These are phyloP conservation scores for Skeletonema menzelii DNA, from an alignment of 108 stramenopile genomes.

Conservation along the genomic window DNA sequence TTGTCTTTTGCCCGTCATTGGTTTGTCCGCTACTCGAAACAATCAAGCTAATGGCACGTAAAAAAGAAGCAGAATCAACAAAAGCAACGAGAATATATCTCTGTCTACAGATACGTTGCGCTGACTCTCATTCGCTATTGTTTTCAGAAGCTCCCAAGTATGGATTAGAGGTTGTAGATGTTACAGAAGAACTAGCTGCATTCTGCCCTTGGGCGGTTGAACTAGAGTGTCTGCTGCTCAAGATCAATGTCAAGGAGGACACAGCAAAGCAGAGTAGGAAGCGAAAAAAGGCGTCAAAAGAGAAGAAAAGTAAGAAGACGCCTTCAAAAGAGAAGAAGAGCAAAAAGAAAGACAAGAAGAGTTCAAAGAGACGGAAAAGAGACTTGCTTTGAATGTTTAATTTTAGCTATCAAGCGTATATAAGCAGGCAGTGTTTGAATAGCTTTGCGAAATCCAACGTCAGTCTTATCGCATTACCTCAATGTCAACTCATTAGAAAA, in stretches of 20 bases:
- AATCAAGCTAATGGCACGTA: constrained; percentile 47
- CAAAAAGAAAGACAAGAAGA: neutral
- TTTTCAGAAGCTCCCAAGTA: constrained; percentile 46
- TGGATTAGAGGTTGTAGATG: constrained; percentile 50
- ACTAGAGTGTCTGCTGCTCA: constrained; percentile 55
- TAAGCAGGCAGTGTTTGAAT: neutral
- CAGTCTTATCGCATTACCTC: too few relatives aligned
- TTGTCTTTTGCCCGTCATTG: constrained; percentile 64
- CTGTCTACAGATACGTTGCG: constrained; percentile 70
- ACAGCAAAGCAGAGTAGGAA: neutral
- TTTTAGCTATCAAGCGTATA: neutral
- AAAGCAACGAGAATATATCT: constrained; percentile 47
- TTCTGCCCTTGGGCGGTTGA: constrained; percentile 50
- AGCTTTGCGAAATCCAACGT: neutral
- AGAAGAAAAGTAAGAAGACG: neutral
- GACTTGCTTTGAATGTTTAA: neutral
- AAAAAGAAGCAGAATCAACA: neutral
- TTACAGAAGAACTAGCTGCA: constrained; percentile 33
- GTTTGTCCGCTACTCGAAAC: constrained; percentile 65
- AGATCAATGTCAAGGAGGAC: constrained; percentile 23
- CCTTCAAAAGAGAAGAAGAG: neutral
- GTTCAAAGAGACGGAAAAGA: neutral
- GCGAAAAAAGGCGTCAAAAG: neutral
- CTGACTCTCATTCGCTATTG: constrained; percentile 58
- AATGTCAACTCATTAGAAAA: neutral